These are phyloP conservation scores for Pelargonium cotyledonis DNA, from an alignment of 441 rosid species.

Conservation along the genomic window DNA sequence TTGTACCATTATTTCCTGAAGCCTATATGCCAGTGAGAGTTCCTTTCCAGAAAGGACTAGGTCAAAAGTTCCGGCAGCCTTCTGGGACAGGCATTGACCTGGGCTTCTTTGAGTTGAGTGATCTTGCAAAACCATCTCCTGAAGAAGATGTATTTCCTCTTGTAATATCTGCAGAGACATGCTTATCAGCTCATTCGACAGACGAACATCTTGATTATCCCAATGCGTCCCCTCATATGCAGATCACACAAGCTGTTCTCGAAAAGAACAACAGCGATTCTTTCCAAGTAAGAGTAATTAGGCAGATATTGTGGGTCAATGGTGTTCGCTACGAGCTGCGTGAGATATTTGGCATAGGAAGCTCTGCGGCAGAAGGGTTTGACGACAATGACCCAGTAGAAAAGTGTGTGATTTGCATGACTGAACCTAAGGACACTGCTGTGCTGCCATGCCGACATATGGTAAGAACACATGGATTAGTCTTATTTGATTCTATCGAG, in stretches of 20 bases:
- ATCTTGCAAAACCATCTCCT: conserved; percentile 67
- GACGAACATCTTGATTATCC: conserved; percentile 4
- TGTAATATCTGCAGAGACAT: conserved; percentile 76
- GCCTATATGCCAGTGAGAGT: conserved; percentile 51
- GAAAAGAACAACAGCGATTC: conserved; percentile 38
- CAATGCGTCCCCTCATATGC: conserved; percentile 47
- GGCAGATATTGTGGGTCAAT: conserved; percentile 78
- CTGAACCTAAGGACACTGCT: conserved; percentile 82
- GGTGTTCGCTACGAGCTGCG: conserved; percentile 75
- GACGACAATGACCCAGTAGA: conserved; percentile 64
- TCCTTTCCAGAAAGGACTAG: conserved; percentile 65
- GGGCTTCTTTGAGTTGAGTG: conserved; percentile 77
- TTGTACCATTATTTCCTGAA: conserved; percentile 68
- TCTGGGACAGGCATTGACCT: conserved; percentile 80
- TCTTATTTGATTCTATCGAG: no score
- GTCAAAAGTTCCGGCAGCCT: conserved; percentile 72
- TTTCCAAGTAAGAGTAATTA: conserved; percentile 58
- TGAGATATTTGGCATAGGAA: conserved; percentile 73
- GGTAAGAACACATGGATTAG: conserved; percentile 37
- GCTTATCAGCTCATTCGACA: conserved; percentile 9
- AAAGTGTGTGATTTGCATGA: conserved; percentile 90
- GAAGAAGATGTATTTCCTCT: conserved; percentile 83
- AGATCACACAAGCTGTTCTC: conserved; percentile 73
- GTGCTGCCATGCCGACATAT: conserved; percentile 84
- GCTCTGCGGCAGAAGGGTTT: conserved; percentile 46